phyloP scores from a whole-genome alignment of 129 eudicot genomes.

The Arctium lappa region DNA sequence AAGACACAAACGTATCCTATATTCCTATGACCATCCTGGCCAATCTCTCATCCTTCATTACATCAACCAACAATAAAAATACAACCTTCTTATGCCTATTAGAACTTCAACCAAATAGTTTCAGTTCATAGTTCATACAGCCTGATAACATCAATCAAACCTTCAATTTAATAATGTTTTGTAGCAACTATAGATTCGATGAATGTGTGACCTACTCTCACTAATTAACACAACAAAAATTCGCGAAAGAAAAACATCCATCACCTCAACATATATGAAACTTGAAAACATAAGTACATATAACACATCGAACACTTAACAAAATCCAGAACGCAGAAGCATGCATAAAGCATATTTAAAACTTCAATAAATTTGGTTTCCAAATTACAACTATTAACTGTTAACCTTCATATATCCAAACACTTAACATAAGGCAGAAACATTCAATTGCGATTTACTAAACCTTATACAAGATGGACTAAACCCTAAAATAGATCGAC shows the following conservation, averaged over 20 bases:
- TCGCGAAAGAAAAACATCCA: neutral
- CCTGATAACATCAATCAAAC: neutral
- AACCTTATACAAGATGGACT: neutral
- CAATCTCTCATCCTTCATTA: neutral
- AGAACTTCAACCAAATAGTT: no score
- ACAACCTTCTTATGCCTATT: neutral
- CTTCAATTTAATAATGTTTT: neutral
- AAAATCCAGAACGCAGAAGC: neutral
- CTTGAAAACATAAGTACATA: neutral
- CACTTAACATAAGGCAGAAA: neutral
- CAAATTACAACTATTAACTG: neutral
- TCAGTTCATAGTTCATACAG: no score
- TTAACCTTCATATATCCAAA: neutral
- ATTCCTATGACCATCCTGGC: no score
- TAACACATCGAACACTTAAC: neutral
- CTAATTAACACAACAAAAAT: neutral
- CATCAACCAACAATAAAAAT: no score
- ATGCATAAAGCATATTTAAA: neutral
- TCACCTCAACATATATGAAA: neutral
- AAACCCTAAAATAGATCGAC: neutral
- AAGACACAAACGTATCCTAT: neutral
- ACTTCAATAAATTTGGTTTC: neutral
- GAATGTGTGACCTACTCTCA: neutral
- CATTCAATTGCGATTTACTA: neutral
- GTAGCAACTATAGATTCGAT: neutral